phyloP scores from a whole-genome alignment of 1,139 yeast species.

The Saccharomyces hybrid region DNA sequence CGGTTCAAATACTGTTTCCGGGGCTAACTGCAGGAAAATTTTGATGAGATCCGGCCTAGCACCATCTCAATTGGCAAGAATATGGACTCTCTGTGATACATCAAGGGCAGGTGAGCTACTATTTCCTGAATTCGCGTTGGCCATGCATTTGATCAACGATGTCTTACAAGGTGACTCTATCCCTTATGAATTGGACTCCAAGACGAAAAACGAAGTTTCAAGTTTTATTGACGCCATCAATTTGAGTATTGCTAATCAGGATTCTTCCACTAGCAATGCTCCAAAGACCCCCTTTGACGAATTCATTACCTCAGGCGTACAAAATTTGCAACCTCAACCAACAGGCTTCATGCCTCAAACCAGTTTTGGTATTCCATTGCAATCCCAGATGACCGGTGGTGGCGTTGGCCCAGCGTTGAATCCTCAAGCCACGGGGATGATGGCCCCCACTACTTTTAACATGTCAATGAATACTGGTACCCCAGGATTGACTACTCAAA shows the following conservation, averaged over 20 bases:
- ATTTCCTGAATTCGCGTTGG: conserved; percentile 92
- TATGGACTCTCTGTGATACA: conserved; percentile 88
- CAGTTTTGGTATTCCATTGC: conserved; percentile 23
- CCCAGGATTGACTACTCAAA: conserved; percentile 21
- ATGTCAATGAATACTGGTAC: conserved; percentile 6
- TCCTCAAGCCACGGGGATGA: conserved; percentile 9
- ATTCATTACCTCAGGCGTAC: conserved; percentile 22
- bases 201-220: conserved; percentile 73
- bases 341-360: conserved; percentile 33
- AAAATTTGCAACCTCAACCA: conserved; percentile 30
- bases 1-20: conserved; percentile 70
- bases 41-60: conserved; percentile 72
- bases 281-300: conserved; percentile 31
- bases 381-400: conserved; percentile 17
- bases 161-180: conserved; percentile 70
- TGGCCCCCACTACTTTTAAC: conserved; percentile 2
- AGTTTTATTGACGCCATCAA: conserved; percentile 85
- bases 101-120: conserved; percentile 75
- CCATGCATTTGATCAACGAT: conserved; percentile 78
- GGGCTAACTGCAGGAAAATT: conserved; percentile 72
- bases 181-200: conserved; percentile 65
- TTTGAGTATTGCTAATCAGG: conserved; percentile 64
- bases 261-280: conserved; percentile 22
- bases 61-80: conserved; percentile 71
- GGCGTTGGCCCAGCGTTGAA: conserved; percentile 32